Conservation (phyloP, 2,329 filamentous ascomycete species). For the Pseudonectria buxi region DNA sequence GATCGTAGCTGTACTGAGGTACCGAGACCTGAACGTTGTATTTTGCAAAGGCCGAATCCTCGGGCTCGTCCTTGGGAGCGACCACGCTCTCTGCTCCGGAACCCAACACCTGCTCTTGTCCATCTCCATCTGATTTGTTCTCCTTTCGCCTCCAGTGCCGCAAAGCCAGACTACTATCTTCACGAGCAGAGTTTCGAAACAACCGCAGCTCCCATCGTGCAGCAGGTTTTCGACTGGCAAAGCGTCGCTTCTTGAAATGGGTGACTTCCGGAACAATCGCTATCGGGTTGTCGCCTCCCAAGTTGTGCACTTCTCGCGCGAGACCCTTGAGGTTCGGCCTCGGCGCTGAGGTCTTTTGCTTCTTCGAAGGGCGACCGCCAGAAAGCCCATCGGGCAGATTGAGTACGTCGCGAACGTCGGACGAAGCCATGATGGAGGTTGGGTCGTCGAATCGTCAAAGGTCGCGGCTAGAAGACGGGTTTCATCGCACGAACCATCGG, state of each 20-base stretch:
- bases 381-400: slow-evolving; percentile 60
- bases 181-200: slow-evolving; percentile 73
- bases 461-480: slow-evolving; percentile 3
- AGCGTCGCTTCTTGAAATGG: slow-evolving; percentile 52
- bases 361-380: slow-evolving; percentile 58
- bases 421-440: slow-evolving; percentile 54
- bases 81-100: slow-evolving; percentile 6
- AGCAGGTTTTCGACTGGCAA: slow-evolving; percentile 48
- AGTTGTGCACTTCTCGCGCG: slow-evolving; percentile 58
- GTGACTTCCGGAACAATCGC: slow-evolving; percentile 56
- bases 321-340: slow-evolving; percentile 56
- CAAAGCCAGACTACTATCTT: slow-evolving; percentile 60
- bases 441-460: slow-evolving; percentile 2
- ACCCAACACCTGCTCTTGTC: slow-evolving; percentile 27
- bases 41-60: slow-evolving; percentile 69
- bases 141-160: slow-evolving; percentile 73
- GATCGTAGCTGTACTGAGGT: slow-evolving; percentile 77
- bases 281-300: slow-evolving; percentile 61
- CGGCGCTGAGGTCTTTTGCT: slow-evolving; percentile 61
- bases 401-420: slow-evolving; percentile 83
- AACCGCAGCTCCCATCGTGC: slow-evolving; percentile 59
- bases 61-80: slow-evolving; percentile 26
- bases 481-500: slow-evolving; percentile 19
- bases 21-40: slow-evolving; percentile 78
- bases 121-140: slow-evolving; percentile 33